Evolutionary conservation across 805 yeast species (phyloP).

Genomic region (Sporopachydermia quercuum): DNA sequence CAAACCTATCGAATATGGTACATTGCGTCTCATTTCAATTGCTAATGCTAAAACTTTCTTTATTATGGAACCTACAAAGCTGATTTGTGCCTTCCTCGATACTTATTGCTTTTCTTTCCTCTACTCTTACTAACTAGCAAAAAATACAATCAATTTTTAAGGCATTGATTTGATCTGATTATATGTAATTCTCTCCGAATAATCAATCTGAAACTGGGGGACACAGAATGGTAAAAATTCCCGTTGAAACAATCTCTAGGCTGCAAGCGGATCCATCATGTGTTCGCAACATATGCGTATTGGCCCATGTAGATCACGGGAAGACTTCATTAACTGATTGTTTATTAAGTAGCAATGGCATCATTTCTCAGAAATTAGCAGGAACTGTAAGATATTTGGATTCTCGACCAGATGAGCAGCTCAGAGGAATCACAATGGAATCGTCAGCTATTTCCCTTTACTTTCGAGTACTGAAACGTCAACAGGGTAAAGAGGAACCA

Average conservation of each 20-base stretch:
- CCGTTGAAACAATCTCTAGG: conserved; percentile 45
- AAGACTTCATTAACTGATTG: conserved; percentile 92
- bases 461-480: conserved; percentile 48
- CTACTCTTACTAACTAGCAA: too few relatives aligned
- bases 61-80: too few relatives aligned
- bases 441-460: conserved; percentile 90
- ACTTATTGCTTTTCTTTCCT: too few relatives aligned
- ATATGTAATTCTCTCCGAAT: too few relatives aligned
- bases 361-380: conserved; percentile 86
- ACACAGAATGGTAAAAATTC: conserved; percentile 35
- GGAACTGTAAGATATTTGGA: conserved; percentile 90
- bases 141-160: too few relatives aligned
- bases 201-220: too few relatives aligned
- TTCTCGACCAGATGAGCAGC: conserved; percentile 89
- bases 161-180: too few relatives aligned
- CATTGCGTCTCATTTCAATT: too few relatives aligned
- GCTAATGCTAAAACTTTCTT: too few relatives aligned
- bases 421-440: conserved; percentile 96
- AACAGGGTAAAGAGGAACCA: conserved; percentile 18
- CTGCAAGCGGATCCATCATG: conserved; percentile 56
- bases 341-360: conserved; percentile 86
- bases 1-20: too few relatives aligned
- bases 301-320: conserved; percentile 98
- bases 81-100: too few relatives aligned
- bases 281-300: conserved; percentile 81